phyloP scores from a whole-genome alignment of 148 eudicot species.

The Diospyros lotus region DNA sequence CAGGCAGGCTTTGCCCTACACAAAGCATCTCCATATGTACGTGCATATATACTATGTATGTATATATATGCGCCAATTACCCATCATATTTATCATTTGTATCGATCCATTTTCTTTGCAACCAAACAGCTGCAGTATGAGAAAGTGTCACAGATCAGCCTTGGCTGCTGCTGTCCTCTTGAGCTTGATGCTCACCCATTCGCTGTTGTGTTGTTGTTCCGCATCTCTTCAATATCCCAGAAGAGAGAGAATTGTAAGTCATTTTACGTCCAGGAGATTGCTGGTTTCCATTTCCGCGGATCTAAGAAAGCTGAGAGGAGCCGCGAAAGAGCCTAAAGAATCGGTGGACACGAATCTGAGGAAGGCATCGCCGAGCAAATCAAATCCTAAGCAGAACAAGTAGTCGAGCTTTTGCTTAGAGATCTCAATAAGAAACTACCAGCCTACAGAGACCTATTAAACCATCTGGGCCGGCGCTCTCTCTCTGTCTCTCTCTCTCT shows the following conservation, averaged over 20 bases:
- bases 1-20: constrained; percentile 13
- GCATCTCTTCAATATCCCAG: neutral
- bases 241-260: constrained; percentile 4
- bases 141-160: constrained; percentile 15
- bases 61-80: constrained; percentile 15
- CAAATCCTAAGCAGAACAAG: constrained; percentile 32
- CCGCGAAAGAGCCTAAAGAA: constrained; percentile 5
- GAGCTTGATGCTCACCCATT: constrained; percentile 24
- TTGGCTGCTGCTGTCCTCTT: constrained; percentile 6
- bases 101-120: constrained; percentile 10
- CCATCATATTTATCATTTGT: neutral
- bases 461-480: too few relatives aligned
- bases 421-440: neutral
- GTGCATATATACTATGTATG: constrained; percentile 14
- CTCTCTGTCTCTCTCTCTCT: too few relatives aligned
- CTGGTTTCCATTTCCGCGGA: constrained; percentile 7
- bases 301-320: constrained; percentile 13
- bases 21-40: constrained; percentile 10
- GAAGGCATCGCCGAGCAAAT: constrained; percentile 11
- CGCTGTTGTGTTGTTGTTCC: neutral
- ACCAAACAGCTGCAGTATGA: constrained; percentile 26
- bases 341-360: constrained; percentile 13
- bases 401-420: constrained; percentile 4
- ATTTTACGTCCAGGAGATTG: constrained; percentile 20
- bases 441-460: too few relatives aligned